A percentile compares a stretch with the other conserved stretches of the same genome.
Evolutionary conservation across 192 early-diverging fungal species (phyloP).

Genomic region (Rhizophagus sp.): DNA sequence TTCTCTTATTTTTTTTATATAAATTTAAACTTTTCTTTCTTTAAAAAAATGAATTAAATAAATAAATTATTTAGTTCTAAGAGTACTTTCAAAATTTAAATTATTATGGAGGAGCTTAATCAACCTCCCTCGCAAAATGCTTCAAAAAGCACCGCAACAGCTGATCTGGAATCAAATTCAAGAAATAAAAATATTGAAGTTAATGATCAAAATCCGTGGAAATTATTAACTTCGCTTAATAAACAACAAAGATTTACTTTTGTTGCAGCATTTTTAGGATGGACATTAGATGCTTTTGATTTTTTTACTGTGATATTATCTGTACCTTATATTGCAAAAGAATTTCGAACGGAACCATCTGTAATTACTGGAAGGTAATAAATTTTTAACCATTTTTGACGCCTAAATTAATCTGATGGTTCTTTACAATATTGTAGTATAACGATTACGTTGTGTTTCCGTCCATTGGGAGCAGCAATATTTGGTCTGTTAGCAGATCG

Average conservation of each 20-base stretch:
- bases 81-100: too few species aligned
- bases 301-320: slow-evolving; percentile 65
- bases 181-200: neutral
- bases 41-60: too few species aligned
- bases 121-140: too few species aligned
- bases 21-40: too few species aligned
- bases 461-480: slow-evolving; percentile 69
- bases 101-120: neutral
- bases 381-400: neutral
- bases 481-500: slow-evolving; percentile 71
- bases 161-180: neutral
- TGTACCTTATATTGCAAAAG: slow-evolving; percentile 54
- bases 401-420: neutral
- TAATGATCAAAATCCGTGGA: slow-evolving; percentile 5
- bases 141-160: neutral
- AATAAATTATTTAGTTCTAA: too few species aligned
- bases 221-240: neutral
- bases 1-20: too few species aligned
- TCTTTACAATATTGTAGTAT: slow-evolving; percentile 41
- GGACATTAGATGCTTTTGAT: slow-evolving; percentile 75
- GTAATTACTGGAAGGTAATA: slow-evolving; percentile 47
- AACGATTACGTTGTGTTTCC: slow-evolving; percentile 68
- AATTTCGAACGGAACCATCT: slow-evolving; percentile 56
- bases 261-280: slow-evolving; percentile 59
- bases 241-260: neutral